A percentile compares a stretch with the other conserved stretches of the same genome.
Conservation (phyloP, 2,329 filamentous ascomycete species). For the Alternaria alternata region DNA sequence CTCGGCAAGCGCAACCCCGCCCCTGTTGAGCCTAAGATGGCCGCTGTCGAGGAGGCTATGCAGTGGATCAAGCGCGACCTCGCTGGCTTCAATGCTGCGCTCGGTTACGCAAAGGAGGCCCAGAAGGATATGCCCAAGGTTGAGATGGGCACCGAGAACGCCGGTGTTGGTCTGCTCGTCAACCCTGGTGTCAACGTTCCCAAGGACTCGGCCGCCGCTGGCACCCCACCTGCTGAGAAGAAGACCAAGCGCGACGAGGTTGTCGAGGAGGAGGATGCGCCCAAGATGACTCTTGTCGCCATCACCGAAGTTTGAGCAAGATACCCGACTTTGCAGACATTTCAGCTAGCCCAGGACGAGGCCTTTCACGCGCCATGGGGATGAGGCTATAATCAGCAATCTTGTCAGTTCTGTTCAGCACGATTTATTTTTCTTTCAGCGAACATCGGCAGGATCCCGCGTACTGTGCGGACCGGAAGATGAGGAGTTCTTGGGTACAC, state of each 20-base stretch:
- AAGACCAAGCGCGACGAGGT: constrained; percentile 40
- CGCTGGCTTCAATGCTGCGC: constrained; percentile 58
- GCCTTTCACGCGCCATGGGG: neutral
- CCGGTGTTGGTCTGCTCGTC: constrained; percentile 52
- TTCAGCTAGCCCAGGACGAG: neutral
- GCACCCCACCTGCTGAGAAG: constrained; percentile 20
- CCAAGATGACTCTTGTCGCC: constrained; percentile 52
- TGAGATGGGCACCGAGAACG: constrained; percentile 58
- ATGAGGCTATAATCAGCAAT: neutral
- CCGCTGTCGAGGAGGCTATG: constrained; percentile 45
- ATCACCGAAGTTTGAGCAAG: constrained; percentile 48
- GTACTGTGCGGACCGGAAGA: constrained; percentile 16
- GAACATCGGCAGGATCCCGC: constrained; percentile 15
- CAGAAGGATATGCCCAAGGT: constrained; percentile 58
- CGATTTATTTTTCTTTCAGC: constrained; percentile 10
- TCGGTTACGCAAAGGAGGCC: constrained; percentile 58
- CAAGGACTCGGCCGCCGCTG: constrained; percentile 49
- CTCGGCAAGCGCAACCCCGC: constrained; percentile 39
- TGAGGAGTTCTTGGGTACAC: constrained; percentile 10
- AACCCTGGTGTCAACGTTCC: constrained; percentile 52
- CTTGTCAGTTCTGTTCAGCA: neutral
- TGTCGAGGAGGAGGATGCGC: constrained; percentile 41
- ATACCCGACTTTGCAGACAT: constrained; percentile 2
- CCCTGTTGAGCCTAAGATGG: constrained; percentile 35
- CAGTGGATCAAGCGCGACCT: constrained; percentile 59